Evolutionary conservation across 768 basidiomycete genomes (phyloP).

Genomic region (Boletus rubescentipes): DNA sequence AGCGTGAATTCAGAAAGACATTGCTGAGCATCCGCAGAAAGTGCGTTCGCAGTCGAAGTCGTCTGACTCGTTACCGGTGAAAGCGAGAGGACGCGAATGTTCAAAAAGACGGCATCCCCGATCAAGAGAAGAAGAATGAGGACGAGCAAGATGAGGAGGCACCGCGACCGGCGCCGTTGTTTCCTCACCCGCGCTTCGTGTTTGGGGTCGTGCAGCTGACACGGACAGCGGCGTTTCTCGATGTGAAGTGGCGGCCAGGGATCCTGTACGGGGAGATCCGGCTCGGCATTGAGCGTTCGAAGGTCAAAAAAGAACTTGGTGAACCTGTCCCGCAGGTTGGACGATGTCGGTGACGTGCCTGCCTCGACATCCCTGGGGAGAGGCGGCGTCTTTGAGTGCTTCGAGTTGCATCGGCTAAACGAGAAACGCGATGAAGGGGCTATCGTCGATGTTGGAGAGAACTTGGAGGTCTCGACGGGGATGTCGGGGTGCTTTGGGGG

Average conservation of each 20-base stretch:
- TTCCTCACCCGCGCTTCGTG: constrained; percentile 22
- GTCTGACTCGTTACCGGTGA: constrained; percentile 14
- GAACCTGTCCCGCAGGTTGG: constrained; percentile 33
- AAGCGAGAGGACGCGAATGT: constrained; percentile 34
- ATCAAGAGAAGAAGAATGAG: constrained; percentile 44
- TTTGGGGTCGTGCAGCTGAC: constrained; percentile 22
- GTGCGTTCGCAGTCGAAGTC: constrained; percentile 24
- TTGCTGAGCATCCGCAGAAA: constrained; percentile 42
- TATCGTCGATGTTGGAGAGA: constrained; percentile 45
- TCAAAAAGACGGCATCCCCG: constrained; percentile 39
- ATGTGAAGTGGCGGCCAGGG: constrained; percentile 42
- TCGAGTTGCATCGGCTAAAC: constrained; percentile 19
- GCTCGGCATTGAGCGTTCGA: constrained; percentile 29
- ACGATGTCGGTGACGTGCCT: constrained; percentile 16
- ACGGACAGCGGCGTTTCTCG: constrained; percentile 33
- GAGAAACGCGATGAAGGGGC: constrained; percentile 29
- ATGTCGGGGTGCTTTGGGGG: constrained; percentile 9
- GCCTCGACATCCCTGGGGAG: constrained; percentile 28
- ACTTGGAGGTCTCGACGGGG: constrained; percentile 37
- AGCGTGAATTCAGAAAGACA: constrained; percentile 47
- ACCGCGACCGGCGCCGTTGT: constrained; percentile 32
- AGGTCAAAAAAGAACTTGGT: constrained; percentile 39
- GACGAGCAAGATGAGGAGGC: constrained; percentile 34
- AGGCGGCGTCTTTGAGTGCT: not conserved
- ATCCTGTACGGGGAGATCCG: constrained; percentile 27